A percentile compares a stretch with the other conserved stretches of the same genome.
phyloP scores from a whole-genome alignment of 768 basidiomycete genomes.

The Ephemerocybe angulata region DNA sequence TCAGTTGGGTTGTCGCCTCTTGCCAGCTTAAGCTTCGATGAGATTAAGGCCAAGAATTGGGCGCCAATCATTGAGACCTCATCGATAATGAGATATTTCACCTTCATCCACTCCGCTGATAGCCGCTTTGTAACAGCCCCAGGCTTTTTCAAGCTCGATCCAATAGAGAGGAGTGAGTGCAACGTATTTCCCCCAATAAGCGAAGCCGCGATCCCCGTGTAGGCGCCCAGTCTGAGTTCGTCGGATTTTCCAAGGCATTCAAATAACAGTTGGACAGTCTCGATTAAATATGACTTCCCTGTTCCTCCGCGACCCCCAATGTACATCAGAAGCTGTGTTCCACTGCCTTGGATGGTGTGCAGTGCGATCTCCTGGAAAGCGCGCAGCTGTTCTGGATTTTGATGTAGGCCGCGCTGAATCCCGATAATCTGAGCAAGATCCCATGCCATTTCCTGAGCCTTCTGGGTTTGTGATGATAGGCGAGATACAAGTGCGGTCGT shows the following conservation, averaged over 20 bases:
- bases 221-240: conserved; percentile 20
- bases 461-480: background rate
- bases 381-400: background rate
- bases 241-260: background rate
- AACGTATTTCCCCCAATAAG: conserved; percentile 27
- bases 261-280: conserved; percentile 18
- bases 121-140: background rate
- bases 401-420: background rate
- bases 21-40: conserved; percentile 16
- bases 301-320: conserved; percentile 28
- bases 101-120: conserved; percentile 13
- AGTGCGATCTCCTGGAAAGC: conserved; percentile 9
- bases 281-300: conserved; percentile 26
- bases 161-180: conserved; percentile 21
- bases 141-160: background rate
- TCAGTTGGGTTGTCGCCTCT: conserved; percentile 13
- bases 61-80: conserved; percentile 19
- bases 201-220: conserved; percentile 27
- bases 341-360: conserved; percentile 4
- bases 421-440: too few relatives aligned
- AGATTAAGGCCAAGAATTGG: conserved; percentile 18
- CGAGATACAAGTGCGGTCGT: background rate
- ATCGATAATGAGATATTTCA: conserved; percentile 20
- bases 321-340: conserved; percentile 21
- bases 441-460: background rate